Base-by-base conservation (phyloP, 2,329 filamentous ascomycete species). In the Teratosphaeriaceae sp. region DNA sequence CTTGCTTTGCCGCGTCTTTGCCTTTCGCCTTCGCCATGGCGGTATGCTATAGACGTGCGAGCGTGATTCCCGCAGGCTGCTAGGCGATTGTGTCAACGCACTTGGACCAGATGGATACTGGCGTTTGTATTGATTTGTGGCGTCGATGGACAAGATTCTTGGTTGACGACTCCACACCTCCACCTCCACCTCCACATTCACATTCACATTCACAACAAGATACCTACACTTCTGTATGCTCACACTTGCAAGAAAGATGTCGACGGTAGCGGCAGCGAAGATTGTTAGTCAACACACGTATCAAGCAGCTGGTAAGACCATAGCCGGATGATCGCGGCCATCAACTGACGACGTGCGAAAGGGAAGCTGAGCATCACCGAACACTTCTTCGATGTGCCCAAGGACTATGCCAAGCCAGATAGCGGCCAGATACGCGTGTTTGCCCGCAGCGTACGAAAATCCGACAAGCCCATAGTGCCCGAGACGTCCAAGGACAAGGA, bases 341-440 rank as follows among this genome's bases (percentile, higher is more conserved):
- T n/a, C 22, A 8, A 24, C 15, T 30, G 11, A 50, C 50, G 13
- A 20, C n/a, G n/a, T n/a, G n/a, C n/a, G n/a, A n/a, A n/a, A 88
- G 87, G 87, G 38, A 83, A 82, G 59, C 72, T 94, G 35, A 73
- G 77, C 47, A 76, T 94, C 47, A 84, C 84, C 2, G 88, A 95
- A 62, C 75, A 90, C 57, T 84, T 88, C 70, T 95, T 95, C 65
- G 76, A 87, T 52, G 88, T 95, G 9, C 88, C 89, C 3, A 74
- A 86, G 48, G 85, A 94, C 68, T 85, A 94, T 64, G 66, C 68
- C 48, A 75, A 80, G 42, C 79, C 80, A 1, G 42, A 54, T 12
- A 76, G 75, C 35, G 77, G 76, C 37, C 79, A 71, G 4, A 73
- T 96, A 48, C 79, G 77, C 43, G 71, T 96, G 24, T 96, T 95